A percentile compares a stretch with the other conserved stretches of the same genome.
Conservation (phyloP, 2,329 filamentous ascomycete genomes). For the Fusarium tuaranense region DNA sequence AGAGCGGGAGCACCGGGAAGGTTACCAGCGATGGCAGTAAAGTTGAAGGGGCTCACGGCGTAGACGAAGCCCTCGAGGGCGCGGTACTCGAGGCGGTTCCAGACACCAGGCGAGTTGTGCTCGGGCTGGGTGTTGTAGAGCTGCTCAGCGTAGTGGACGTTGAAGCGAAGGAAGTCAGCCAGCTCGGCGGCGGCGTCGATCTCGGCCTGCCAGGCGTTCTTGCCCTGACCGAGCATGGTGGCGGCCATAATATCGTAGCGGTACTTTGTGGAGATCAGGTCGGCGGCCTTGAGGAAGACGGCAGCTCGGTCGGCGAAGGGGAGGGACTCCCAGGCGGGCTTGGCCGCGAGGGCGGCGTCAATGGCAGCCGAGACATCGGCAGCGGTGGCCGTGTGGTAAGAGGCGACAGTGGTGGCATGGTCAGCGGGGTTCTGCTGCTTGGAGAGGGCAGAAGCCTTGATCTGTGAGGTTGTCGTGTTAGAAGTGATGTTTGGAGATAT, state of each 20-base stretch:
- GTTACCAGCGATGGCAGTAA: constrained; percentile 94
- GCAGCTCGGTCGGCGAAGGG: constrained; percentile 93
- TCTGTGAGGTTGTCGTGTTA: constrained; percentile 54
- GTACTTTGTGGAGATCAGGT: constrained; percentile 91
- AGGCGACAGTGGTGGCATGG: constrained; percentile 81
- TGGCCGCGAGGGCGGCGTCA: constrained; percentile 85
- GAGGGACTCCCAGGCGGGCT: constrained; percentile 85
- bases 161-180: constrained; percentile 93
- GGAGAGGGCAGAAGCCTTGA: constrained; percentile 74
- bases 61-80: constrained; percentile 96
- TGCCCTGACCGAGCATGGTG: constrained; percentile 96
- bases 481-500: background rate
- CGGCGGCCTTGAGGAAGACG: constrained; percentile 95
- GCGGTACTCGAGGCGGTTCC: constrained; percentile 92
- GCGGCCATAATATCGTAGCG: constrained; percentile 96
- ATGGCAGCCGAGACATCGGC: constrained; percentile 85
- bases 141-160: constrained; percentile 93
- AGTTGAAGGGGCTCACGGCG: constrained; percentile 95
- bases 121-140: constrained; percentile 88
- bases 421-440: constrained; percentile 87
- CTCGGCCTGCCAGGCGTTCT: constrained; percentile 99
- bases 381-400: constrained; percentile 84
- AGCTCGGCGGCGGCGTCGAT: constrained; percentile 95
- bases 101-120: constrained; percentile 85
- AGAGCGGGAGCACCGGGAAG: constrained; percentile 84